A percentile compares a stretch with the other conserved stretches of the same genome.
Evolutionary conservation across 1,139 yeast species (phyloP).

Genomic region (Geotrichum bryndzae): DNA sequence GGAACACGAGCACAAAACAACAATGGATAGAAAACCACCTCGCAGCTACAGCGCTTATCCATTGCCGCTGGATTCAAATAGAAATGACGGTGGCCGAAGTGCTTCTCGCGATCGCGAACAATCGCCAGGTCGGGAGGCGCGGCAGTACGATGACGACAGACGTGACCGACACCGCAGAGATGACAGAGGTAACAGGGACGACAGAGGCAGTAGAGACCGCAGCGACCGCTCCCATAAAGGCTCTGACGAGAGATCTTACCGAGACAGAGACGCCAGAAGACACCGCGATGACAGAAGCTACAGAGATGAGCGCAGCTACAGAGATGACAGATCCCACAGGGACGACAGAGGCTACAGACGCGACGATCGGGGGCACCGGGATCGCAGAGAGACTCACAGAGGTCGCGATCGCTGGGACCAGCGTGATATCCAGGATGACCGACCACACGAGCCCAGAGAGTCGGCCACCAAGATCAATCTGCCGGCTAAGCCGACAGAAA

Average conservation of each 20-base stretch:
- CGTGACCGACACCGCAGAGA: constrained; percentile 5
- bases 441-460: neutral
- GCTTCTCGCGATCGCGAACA: neutral
- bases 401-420: neutral
- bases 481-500: neutral
- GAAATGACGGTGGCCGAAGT: constrained; percentile 2
- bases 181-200: neutral
- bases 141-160: neutral
- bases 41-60: constrained; percentile 1
- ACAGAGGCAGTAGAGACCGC: neutral
- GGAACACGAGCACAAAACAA: neutral
- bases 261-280: constrained; percentile 8
- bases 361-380: constrained; percentile 1
- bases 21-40: constrained; percentile 3
- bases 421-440: neutral
- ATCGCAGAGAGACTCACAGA: neutral
- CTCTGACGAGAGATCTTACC: neutral
- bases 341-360: constrained; percentile 4
- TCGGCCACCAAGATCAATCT: neutral
- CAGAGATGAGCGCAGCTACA: neutral
- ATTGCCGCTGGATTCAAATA: neutral
- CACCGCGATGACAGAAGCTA: neutral
- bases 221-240: neutral
- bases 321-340: neutral
- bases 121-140: constrained; percentile 5